Percentiles rank a stretch among this genome's conserved stretches.
Conservation (phyloP, 2,329 filamentous ascomycete species). For the Nemania serpens region DNA sequence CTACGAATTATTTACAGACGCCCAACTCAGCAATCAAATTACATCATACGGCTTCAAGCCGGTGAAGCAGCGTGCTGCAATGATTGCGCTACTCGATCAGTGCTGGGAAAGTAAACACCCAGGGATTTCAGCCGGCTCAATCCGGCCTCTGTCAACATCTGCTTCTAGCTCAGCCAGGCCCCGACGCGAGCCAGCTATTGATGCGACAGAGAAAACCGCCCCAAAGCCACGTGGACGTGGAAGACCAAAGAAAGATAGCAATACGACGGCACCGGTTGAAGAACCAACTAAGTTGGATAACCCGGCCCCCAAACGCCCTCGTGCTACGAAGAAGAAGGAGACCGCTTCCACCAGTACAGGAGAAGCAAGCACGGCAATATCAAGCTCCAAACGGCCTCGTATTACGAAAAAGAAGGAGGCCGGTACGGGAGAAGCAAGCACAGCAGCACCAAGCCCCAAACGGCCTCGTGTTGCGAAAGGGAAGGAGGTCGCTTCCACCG, state of each 20-base stretch:
- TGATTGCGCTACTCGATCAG: slow-evolving; percentile 70
- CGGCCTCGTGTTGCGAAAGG: slow-evolving; percentile 20
- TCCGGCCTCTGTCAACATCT: slow-evolving; percentile 32
- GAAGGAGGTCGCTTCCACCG: background rate
- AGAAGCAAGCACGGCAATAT: background rate
- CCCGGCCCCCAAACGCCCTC: slow-evolving; percentile 8
- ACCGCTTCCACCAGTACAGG: background rate
- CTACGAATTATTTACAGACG: slow-evolving; percentile 65
- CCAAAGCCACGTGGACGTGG: slow-evolving; percentile 21
- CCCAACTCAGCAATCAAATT: slow-evolving; percentile 65
- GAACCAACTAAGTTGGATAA: background rate
- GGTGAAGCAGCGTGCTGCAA: slow-evolving; percentile 68
- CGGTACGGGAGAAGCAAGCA: background rate
- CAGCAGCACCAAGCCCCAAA: slow-evolving; percentile 18
- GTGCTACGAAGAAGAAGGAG: slow-evolving; percentile 17
- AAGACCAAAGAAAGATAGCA: slow-evolving; percentile 20
- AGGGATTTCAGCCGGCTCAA: slow-evolving; percentile 15
- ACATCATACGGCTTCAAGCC: slow-evolving; percentile 73
- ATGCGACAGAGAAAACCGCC: slow-evolving; percentile 12
- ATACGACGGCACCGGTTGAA: background rate
- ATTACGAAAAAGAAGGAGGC: slow-evolving; percentile 15
- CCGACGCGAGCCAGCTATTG: slow-evolving; percentile 15
- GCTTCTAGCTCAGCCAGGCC: slow-evolving; percentile 20
- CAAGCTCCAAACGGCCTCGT: slow-evolving; percentile 22
- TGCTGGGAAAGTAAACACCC: slow-evolving; percentile 69